Conservation (phyloP, 495 filamentous ascomycete genomes). For the Penicillium lividum region DNA sequence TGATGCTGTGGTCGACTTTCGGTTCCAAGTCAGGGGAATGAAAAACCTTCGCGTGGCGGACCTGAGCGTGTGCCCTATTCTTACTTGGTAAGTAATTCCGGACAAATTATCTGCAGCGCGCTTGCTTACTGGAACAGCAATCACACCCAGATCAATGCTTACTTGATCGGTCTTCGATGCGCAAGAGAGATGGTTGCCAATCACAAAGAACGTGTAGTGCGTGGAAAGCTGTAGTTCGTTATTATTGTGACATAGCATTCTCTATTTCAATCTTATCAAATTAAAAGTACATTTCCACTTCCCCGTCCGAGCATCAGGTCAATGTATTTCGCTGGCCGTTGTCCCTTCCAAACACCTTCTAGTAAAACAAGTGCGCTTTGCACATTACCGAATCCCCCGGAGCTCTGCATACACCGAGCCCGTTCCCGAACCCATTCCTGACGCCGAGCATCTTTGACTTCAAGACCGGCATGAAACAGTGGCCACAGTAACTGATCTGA, state of each 20-base stretch:
- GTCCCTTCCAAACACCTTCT: slow-evolving; percentile 7
- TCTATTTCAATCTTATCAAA: not conserved
- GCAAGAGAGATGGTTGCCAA: not conserved
- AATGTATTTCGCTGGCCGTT: slow-evolving; percentile 6
- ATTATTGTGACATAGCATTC: too few relatives aligned
- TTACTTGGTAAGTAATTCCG: slow-evolving; percentile 3
- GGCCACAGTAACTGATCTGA: slow-evolving; percentile 8
- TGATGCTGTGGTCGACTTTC: not conserved
- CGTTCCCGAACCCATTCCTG: slow-evolving; percentile 11
- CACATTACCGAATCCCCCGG: slow-evolving; percentile 13
- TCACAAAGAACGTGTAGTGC: not conserved
- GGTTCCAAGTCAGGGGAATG: slow-evolving; percentile 2
- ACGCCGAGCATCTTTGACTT: not conserved
- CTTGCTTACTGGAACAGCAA: slow-evolving; percentile 8
- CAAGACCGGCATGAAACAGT: slow-evolving; percentile 3
- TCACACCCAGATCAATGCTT: slow-evolving; percentile 8
- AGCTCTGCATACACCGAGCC: slow-evolving; percentile 8
- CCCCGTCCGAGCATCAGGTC: slow-evolving; percentile 12
- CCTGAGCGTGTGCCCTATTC: slow-evolving; percentile 6
- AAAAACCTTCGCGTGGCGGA: slow-evolving; percentile 5
- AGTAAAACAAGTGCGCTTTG: slow-evolving; percentile 13
- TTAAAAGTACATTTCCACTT: slow-evolving; percentile 4
- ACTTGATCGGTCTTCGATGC: slow-evolving; percentile 6
- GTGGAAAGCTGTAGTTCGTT: not conserved
- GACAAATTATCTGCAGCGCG: too few relatives aligned